These are phyloP conservation scores for Aphanomyces stellatus DNA, from an alignment of 352 stramenopile species.

Conservation along the genomic window DNA sequence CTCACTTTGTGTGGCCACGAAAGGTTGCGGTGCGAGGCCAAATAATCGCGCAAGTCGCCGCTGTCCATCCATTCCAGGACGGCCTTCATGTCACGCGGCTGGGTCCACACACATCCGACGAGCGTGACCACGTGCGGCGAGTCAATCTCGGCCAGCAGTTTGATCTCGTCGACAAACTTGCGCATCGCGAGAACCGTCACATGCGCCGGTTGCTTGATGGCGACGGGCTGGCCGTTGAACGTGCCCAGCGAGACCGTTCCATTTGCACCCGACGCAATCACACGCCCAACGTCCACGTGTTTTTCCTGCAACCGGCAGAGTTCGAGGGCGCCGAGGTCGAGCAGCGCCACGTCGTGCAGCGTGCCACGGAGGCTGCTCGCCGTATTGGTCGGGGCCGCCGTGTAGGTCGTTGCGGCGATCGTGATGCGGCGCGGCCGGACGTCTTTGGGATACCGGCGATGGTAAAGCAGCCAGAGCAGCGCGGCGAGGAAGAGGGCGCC, in stretches of 20 bases:
- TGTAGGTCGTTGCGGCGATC: too few relatives aligned
- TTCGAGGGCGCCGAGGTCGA: too few relatives aligned
- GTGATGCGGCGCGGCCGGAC: too few relatives aligned
- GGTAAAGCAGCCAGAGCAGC: too few relatives aligned
- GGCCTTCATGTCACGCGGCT: background rate
- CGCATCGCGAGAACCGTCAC: background rate
- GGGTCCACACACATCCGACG: conserved; percentile 1
- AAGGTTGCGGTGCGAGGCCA: background rate
- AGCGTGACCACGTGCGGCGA: conserved; percentile 11
- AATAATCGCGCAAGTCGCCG: conserved; percentile 10
- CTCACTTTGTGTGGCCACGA: background rate
- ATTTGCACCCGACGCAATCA: too few relatives aligned
- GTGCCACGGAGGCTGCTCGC: too few relatives aligned
- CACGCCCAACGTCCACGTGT: conserved; percentile 12
- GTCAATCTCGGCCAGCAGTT: background rate
- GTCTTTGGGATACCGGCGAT: too few relatives aligned
- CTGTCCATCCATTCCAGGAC: conserved; percentile 19
- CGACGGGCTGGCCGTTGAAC: conserved; percentile 22
- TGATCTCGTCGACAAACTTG: conserved; percentile 15
- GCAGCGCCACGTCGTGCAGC: too few relatives aligned
- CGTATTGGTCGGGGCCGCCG: too few relatives aligned
- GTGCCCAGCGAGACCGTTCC: conserved; percentile 30
- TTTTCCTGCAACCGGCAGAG: background rate
- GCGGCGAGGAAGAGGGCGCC: too few relatives aligned
- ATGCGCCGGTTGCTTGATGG: conserved; percentile 21